A percentile compares a stretch with the other conserved stretches of the same genome.
These are phyloP conservation scores for Crataegus laevigata DNA, from an alignment of 306 rosid genomes.

Conservation along the genomic window DNA sequence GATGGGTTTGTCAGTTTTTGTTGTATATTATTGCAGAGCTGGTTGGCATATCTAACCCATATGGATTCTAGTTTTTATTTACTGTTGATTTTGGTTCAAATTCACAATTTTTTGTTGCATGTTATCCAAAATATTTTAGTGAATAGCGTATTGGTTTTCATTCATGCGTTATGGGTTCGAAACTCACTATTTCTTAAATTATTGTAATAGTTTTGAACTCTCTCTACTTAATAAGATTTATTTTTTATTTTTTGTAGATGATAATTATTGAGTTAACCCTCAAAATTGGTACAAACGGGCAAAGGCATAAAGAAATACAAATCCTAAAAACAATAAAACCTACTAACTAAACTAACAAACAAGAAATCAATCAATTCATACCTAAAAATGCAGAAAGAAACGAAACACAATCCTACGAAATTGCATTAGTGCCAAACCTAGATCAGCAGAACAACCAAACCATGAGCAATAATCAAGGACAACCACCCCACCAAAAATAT, in stretches of 20 bases:
- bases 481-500: background rate
- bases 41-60: background rate
- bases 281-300: background rate
- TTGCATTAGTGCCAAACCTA: background rate
- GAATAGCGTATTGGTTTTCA: no score
- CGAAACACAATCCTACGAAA: background rate
- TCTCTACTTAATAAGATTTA: no score
- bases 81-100: background rate
- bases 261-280: background rate
- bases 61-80: background rate
- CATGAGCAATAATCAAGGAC: background rate
- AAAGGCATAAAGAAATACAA: background rate
- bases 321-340: background rate
- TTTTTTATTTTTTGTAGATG: background rate
- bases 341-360: background rate
- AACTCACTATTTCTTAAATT: accelerated
- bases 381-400: background rate
- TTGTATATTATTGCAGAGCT: background rate
- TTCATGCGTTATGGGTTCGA: no score
- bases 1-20: background rate
- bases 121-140: no score
- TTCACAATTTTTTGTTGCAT: no score
- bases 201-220: no score
- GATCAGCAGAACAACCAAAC: background rate
- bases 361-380: background rate